phyloP scores from a whole-genome alignment of 2,329 filamentous ascomycete genomes.

The Phaeosphaeria sp. region DNA sequence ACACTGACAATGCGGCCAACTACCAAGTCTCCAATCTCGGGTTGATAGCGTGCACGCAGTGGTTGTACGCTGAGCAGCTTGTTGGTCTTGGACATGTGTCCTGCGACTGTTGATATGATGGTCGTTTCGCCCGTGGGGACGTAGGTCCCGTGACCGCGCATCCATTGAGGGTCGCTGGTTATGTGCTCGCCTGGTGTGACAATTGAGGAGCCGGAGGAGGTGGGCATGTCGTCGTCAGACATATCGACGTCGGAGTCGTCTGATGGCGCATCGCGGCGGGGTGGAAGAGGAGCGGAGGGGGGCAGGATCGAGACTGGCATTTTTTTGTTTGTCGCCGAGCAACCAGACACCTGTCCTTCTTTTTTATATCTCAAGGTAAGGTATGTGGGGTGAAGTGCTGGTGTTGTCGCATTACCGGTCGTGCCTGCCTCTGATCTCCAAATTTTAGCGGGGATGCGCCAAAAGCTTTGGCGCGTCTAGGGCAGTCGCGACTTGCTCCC shows the following conservation, averaged over 20 bases:
- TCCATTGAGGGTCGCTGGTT: slow-evolving; percentile 94
- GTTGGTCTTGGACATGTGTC: slow-evolving; percentile 91
- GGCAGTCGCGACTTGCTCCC: slow-evolving; percentile 14
- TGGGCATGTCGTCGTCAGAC: slow-evolving; percentile 50
- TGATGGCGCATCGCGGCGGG: slow-evolving; percentile 41
- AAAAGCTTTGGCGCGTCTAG: slow-evolving; percentile 7
- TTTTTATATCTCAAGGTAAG: too few species aligned
- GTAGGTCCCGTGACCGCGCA: slow-evolving; percentile 96
- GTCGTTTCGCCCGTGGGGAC: slow-evolving; percentile 66
- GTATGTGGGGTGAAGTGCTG: too few species aligned
- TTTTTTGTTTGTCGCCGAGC: too few species aligned
- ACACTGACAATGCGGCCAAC: slow-evolving; percentile 94
- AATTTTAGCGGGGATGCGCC: slow-evolving; percentile 40
- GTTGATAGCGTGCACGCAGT: slow-evolving; percentile 89
- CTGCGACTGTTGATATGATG: slow-evolving; percentile 90
- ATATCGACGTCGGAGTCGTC: slow-evolving; percentile 59
- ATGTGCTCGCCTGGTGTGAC: slow-evolving; percentile 90
- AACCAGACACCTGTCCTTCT: too few species aligned
- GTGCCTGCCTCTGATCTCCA: slow-evolving; percentile 23
- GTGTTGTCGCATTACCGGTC: not conserved
- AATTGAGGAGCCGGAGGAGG: slow-evolving; percentile 57
- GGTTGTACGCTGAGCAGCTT: slow-evolving; percentile 93
- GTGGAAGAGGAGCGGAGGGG: slow-evolving; percentile 50
- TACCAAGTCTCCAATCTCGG: slow-evolving; percentile 95
- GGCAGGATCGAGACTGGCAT: slow-evolving; percentile 69